These are phyloP conservation scores for Talaromyces stipitatus DNA, from an alignment of 495 filamentous ascomycete genomes.

Conservation along the genomic window DNA sequence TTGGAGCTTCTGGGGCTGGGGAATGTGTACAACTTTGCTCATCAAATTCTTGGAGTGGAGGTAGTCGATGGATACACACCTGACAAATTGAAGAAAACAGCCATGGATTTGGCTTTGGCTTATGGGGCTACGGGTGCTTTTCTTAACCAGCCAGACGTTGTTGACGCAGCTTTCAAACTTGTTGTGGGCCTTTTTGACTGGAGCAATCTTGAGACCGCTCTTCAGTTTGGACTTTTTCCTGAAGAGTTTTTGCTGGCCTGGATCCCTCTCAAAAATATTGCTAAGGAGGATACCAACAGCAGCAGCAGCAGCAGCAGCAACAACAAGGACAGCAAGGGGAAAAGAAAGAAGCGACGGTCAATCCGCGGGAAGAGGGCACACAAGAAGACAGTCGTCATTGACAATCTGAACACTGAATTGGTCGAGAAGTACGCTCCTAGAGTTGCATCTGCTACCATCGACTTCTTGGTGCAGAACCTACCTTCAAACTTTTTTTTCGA, in stretches of 20 bases:
- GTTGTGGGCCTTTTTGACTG: slow-evolving; percentile 16
- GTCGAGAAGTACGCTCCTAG: slow-evolving; percentile 10
- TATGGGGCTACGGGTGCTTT: slow-evolving; percentile 25
- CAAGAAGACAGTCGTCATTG: background rate
- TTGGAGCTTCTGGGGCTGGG: slow-evolving; percentile 6
- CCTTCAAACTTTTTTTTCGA: slow-evolving; percentile 14
- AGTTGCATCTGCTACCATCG: slow-evolving; percentile 11
- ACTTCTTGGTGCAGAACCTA: slow-evolving; percentile 16
- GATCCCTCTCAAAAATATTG: background rate
- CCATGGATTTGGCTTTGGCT: slow-evolving; percentile 21
- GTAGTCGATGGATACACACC: background rate
- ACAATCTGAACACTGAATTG: slow-evolving; percentile 5
- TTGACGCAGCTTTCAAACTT: slow-evolving; percentile 19
- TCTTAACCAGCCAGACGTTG: slow-evolving; percentile 14
- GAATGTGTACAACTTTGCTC: slow-evolving; percentile 8
- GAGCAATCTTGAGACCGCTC: slow-evolving; percentile 21
- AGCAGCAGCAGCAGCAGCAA: slow-evolving; percentile 2
- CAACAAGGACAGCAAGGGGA: background rate
- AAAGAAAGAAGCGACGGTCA: background rate
- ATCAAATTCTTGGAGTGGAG: slow-evolving; percentile 11
- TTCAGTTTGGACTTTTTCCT: slow-evolving; percentile 18
- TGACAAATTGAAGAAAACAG: slow-evolving; percentile 9
- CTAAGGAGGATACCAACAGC: background rate
- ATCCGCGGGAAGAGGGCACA: background rate
- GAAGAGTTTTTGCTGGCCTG: slow-evolving; percentile 9